phyloP scores from a whole-genome alignment of 805 yeast genomes.

The Tetrapisispora nanseiensis region DNA sequence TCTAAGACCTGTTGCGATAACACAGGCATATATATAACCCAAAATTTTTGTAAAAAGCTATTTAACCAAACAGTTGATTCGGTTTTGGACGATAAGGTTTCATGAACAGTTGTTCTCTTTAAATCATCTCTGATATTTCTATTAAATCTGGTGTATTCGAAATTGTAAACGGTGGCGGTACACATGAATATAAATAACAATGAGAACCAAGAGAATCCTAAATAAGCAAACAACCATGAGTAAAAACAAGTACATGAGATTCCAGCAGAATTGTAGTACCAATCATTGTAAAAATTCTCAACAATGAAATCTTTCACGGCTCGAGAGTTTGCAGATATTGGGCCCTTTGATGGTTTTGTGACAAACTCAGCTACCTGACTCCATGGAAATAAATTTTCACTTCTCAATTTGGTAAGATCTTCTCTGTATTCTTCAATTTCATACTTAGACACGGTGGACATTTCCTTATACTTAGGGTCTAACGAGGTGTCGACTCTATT shows the following conservation, averaged over 20 bases:
- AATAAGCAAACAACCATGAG: slow-evolving; percentile 56
- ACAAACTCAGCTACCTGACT: slow-evolving; percentile 25
- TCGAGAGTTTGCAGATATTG: slow-evolving; percentile 20
- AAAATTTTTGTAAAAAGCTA: slow-evolving; percentile 64
- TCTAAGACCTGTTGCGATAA: slow-evolving; percentile 64
- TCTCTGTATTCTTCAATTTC: slow-evolving; percentile 11
- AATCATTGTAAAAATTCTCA: slow-evolving; percentile 63
- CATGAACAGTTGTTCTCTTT: slow-evolving; percentile 52
- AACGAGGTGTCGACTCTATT: slow-evolving; percentile 25
- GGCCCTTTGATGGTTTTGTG: slow-evolving; percentile 12
- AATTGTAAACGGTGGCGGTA: slow-evolving; percentile 56
- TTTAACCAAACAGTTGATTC: slow-evolving; percentile 82
- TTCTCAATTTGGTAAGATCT: slow-evolving; percentile 4
- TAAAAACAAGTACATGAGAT: slow-evolving; percentile 63
- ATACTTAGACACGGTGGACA: slow-evolving; percentile 1
- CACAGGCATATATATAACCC: slow-evolving; percentile 87
- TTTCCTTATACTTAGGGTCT: neutral
- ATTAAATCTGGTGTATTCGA: slow-evolving; percentile 68
- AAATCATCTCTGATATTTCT: slow-evolving; percentile 69
- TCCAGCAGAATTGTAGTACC: slow-evolving; percentile 58
- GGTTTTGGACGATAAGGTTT: slow-evolving; percentile 48
- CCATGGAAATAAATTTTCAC: slow-evolving; percentile 30
- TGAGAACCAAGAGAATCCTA: slow-evolving; percentile 57
- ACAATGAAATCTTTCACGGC: slow-evolving; percentile 48
- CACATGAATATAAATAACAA: slow-evolving; percentile 49